A percentile compares a stretch with the other conserved stretches of the same genome.
Conservation (phyloP, 352 stramenopile species). For the Phytopythium vexans region DNA sequence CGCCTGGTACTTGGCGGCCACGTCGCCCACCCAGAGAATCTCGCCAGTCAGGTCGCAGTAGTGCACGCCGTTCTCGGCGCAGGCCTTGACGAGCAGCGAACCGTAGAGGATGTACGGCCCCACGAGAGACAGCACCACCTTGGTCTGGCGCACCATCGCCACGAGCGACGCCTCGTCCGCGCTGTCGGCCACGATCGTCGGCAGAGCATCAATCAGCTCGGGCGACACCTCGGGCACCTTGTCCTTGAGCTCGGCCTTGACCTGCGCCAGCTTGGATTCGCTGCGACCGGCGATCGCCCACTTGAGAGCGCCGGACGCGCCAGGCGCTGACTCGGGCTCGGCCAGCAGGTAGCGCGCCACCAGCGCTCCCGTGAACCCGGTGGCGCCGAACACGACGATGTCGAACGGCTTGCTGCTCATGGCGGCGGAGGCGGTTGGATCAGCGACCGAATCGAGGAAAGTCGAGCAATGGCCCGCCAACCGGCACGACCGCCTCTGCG, state of each 20-base stretch:
- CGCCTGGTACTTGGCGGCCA: constrained; percentile 65
- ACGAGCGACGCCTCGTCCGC: constrained; percentile 53
- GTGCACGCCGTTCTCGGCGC: constrained; percentile 85
- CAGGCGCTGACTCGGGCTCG: constrained; percentile 30
- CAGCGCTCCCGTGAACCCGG: constrained; percentile 86
- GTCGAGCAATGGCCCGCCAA: no score
- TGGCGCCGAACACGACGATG: constrained; percentile 85
- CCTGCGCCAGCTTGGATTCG: constrained; percentile 58
- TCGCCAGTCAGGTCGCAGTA: constrained; percentile 93
- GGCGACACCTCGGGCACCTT: constrained; percentile 35
- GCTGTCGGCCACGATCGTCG: constrained; percentile 49
- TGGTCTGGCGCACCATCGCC: constrained; percentile 75
- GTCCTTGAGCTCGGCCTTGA: constrained; percentile 51
- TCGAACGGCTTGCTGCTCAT: constrained; percentile 46
- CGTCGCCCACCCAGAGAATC: constrained; percentile 84
- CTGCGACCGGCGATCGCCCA: constrained; percentile 89
- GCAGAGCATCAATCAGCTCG: constrained; percentile 39
- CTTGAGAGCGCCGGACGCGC: constrained; percentile 37
- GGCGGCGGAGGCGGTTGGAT: no score
- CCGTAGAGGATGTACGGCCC: constrained; percentile 90
- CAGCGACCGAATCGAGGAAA: no score
- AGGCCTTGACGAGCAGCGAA: constrained; percentile 76
- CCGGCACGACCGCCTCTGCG: no score
- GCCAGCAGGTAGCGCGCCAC: constrained; percentile 64
- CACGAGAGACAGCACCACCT: constrained; percentile 76